These are phyloP conservation scores for Ricinus communis DNA, from an alignment of 345 rosid species.

Conservation along the genomic window DNA sequence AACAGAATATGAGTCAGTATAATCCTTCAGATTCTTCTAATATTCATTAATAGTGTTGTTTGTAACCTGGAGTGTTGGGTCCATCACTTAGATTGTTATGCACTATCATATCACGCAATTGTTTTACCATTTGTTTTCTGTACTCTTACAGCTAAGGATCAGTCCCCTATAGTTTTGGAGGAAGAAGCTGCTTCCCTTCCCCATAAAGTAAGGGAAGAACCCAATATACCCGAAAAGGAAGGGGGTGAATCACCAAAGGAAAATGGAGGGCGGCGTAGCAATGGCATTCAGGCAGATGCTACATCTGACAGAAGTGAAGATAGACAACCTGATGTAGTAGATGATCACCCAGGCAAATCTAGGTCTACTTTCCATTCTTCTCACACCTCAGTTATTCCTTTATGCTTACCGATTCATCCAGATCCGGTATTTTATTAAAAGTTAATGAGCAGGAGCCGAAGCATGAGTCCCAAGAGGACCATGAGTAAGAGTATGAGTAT, in stretches of 20 bases:
- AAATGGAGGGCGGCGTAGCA: conserved; percentile 58
- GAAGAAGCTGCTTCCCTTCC: conserved; percentile 48
- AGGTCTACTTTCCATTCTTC: conserved; percentile 61
- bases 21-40: no score
- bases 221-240: conserved; percentile 45
- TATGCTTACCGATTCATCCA: conserved; percentile 43
- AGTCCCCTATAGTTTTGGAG: conserved; percentile 39
- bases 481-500: conserved; percentile 75
- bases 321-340: conserved; percentile 76
- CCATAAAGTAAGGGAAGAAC: conserved; percentile 42
- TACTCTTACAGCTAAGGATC: conserved; percentile 35
- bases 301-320: conserved; percentile 58
- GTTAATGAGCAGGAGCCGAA: conserved; percentile 86
- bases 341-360: conserved; percentile 83
- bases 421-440: conserved; percentile 46
- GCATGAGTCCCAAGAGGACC: conserved; percentile 81
- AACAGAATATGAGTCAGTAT: no score
- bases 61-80: background rate
- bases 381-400: conserved; percentile 40
- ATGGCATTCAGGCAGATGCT: conserved; percentile 47
- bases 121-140: background rate
- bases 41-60: background rate
- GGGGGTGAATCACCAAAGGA: conserved; percentile 49
- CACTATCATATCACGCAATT: background rate
- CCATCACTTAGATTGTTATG: background rate